Percentiles rank a stretch among this genome's conserved stretches.
phyloP scores from a whole-genome alignment of 768 basidiomycete species.

The Mycena polygramma region DNA sequence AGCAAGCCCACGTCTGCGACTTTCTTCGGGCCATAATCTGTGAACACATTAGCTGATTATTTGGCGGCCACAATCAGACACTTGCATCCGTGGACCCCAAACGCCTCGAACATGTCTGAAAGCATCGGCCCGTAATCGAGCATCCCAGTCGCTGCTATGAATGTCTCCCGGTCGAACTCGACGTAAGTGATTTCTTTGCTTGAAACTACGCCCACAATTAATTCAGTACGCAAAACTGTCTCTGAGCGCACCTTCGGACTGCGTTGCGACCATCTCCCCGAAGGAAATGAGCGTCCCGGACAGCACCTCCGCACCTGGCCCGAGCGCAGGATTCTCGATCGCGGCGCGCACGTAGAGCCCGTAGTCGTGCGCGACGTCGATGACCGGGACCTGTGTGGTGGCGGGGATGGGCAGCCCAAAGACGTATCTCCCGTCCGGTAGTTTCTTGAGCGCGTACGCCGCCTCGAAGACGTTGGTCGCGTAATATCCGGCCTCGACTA shows the following conservation, averaged over 20 bases:
- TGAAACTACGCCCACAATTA: constrained; percentile 12
- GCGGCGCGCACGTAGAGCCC: constrained; percentile 33
- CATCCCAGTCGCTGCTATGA: constrained; percentile 24
- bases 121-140: constrained; percentile 29
- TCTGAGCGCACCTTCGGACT: constrained; percentile 42
- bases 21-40: constrained; percentile 24
- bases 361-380: constrained; percentile 32
- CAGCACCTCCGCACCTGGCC: constrained; percentile 25
- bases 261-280: constrained; percentile 19
- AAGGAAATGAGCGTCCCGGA: constrained; percentile 25
- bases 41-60: neutral
- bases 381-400: constrained; percentile 17
- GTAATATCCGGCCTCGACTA: constrained; percentile 27
- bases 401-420: constrained; percentile 28
- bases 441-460: constrained; percentile 28
- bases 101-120: constrained; percentile 28
- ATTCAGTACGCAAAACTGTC: neutral
- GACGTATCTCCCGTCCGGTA: constrained; percentile 28
- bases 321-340: constrained; percentile 23
- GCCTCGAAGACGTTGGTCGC: constrained; percentile 28
- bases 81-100: constrained; percentile 25
- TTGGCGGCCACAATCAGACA: neutral
- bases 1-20: constrained; percentile 7
- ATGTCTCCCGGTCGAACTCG: constrained; percentile 17
- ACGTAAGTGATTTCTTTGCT: constrained; percentile 28